Percentiles rank a stretch among this genome's conserved stretches.
These are phyloP conservation scores for Orbilia oligospora DNA, from an alignment of 2,329 filamentous ascomycete genomes.

Conservation along the genomic window DNA sequence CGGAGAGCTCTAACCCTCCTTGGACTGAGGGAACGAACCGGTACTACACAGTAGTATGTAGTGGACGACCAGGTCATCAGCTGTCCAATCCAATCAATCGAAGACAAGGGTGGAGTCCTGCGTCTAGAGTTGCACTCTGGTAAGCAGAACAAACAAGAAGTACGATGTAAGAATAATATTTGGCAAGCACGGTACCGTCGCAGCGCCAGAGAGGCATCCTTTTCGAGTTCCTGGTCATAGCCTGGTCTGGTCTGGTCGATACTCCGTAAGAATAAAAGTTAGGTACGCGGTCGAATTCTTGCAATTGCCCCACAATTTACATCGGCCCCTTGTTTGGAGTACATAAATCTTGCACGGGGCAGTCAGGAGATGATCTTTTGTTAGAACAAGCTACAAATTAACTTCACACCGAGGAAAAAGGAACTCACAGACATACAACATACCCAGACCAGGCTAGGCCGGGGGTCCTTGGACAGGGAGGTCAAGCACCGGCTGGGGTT, in stretches of 20 bases:
- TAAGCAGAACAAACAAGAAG: slow-evolving; percentile 12
- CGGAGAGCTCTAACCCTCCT: slow-evolving; percentile 60
- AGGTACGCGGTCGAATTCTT: slow-evolving; percentile 28
- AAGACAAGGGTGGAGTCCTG: slow-evolving; percentile 52
- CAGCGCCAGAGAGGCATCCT: neutral
- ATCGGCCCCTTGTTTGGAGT: slow-evolving; percentile 59
- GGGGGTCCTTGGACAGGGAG: slow-evolving; percentile 37
- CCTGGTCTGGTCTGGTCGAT: slow-evolving; percentile 35
- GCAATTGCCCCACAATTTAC: slow-evolving; percentile 56
- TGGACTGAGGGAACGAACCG: slow-evolving; percentile 54
- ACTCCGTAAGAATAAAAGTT: too few species aligned
- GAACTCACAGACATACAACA: slow-evolving; percentile 20
- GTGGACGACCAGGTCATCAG: slow-evolving; percentile 58
- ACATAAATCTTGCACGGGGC: slow-evolving; percentile 53
- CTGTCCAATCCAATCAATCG: slow-evolving; percentile 60
- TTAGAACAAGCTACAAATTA: slow-evolving; percentile 54
- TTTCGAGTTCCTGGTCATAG: neutral
- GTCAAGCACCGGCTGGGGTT: slow-evolving; percentile 26
- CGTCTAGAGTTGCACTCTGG: slow-evolving; percentile 48
- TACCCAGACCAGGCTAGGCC: slow-evolving; percentile 11
- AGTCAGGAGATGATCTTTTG: slow-evolving; percentile 56
- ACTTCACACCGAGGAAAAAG: slow-evolving; percentile 30
- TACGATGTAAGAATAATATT: too few species aligned
- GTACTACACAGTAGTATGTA: too few species aligned
- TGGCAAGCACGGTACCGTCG: too few species aligned